Evolutionary conservation across 2,329 filamentous ascomycete genomes (phyloP).

Genomic region (Aspergillus luchuensis): DNA sequence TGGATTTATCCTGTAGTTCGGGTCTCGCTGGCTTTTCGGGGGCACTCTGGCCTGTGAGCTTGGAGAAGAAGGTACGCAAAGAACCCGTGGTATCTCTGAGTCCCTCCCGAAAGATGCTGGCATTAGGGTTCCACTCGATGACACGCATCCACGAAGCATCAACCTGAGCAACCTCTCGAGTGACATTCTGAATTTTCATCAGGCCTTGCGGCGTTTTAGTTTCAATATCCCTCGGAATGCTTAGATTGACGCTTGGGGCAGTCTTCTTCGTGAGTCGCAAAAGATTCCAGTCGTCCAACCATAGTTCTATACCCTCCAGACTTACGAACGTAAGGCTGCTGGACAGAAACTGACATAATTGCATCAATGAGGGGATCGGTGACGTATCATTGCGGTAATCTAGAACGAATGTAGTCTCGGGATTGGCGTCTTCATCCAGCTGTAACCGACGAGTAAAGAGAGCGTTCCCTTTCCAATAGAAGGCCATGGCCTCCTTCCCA

Average conservation of each 20-base stretch:
- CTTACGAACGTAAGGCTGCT: slow-evolving; percentile 96
- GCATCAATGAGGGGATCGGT: slow-evolving; percentile 80
- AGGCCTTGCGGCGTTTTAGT: slow-evolving; percentile 81
- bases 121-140: slow-evolving; percentile 76
- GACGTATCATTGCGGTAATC: slow-evolving; percentile 90
- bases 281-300: slow-evolving; percentile 83
- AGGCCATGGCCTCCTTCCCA: slow-evolving; percentile 90
- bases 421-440: slow-evolving; percentile 65
- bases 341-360: slow-evolving; percentile 86
- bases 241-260: slow-evolving; percentile 71
- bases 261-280: slow-evolving; percentile 80
- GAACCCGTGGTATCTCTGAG: slow-evolving; percentile 57
- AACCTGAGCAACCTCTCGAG: slow-evolving; percentile 85
- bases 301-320: slow-evolving; percentile 82
- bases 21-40: slow-evolving; percentile 41
- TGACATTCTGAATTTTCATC: slow-evolving; percentile 82
- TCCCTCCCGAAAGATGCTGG: slow-evolving; percentile 40
- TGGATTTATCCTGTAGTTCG: slow-evolving; percentile 60
- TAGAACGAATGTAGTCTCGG: slow-evolving; percentile 86
- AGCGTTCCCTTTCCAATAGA: slow-evolving; percentile 99
- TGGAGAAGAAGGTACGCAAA: slow-evolving; percentile 76
- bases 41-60: slow-evolving; percentile 64
- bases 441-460: slow-evolving; percentile 87
- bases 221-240: slow-evolving; percentile 76
- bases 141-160: slow-evolving; percentile 87